Conservation (phyloP, 2,329 filamentous ascomycete genomes). For the Cercospora citrullina region DNA sequence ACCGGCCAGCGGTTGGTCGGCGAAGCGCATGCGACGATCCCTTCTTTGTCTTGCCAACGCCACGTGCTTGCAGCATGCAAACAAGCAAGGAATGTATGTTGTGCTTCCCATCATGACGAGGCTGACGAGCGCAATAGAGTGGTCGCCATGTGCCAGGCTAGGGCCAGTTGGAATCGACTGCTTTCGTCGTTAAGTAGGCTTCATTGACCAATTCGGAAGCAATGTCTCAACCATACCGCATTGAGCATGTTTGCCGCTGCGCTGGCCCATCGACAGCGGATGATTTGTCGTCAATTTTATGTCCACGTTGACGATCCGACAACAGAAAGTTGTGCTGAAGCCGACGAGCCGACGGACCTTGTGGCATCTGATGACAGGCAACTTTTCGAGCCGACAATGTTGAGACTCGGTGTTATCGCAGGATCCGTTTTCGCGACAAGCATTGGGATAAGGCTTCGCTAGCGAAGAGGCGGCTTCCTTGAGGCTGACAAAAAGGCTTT, state of each 20-base stretch:
- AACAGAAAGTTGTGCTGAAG: neutral
- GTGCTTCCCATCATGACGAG: neutral
- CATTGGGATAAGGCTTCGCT: neutral
- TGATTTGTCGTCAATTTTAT: neutral
- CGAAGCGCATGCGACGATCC: constrained; percentile 3
- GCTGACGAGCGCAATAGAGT: neutral
- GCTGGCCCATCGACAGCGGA: neutral
- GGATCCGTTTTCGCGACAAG: neutral
- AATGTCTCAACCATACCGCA: neutral
- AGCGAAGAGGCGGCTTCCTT: neutral
- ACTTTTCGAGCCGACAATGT: neutral
- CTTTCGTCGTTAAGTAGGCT: neutral
- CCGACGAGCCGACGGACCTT: neutral
- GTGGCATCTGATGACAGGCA: neutral
- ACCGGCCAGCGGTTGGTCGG: neutral
- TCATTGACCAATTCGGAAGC: neutral
- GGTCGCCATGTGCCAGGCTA: neutral
- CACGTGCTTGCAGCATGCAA: neutral
- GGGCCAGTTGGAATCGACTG: neutral
- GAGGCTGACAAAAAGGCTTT: neutral
- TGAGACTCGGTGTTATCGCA: neutral
- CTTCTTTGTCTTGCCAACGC: neutral
- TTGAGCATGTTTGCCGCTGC: neutral
- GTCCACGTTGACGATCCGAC: neutral
- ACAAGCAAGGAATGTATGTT: neutral